Evolutionary conservation across 192 early-diverging fungal genomes (phyloP).

Genomic region (Chytriomyces sp.): DNA sequence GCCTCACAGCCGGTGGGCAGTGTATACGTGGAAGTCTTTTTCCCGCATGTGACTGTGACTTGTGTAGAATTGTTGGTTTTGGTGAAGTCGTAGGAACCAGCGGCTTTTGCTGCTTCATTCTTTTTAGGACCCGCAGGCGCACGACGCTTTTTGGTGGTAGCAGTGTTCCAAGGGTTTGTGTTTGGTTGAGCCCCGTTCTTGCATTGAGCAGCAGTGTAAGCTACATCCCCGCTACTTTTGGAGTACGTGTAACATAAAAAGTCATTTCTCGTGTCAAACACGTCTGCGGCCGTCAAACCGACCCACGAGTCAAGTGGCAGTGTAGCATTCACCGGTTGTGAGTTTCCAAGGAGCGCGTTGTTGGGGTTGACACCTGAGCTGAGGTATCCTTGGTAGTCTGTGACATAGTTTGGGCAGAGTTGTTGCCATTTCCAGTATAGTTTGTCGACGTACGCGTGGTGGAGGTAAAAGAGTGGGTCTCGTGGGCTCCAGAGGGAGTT

Average conservation of each 20-base stretch:
- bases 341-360: neutral
- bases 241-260: too few relatives aligned
- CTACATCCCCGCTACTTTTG: neutral
- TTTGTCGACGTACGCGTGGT: conserved; percentile 30
- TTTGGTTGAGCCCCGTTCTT: too few relatives aligned
- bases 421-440: conserved; percentile 34
- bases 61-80: neutral
- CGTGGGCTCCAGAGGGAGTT: neutral
- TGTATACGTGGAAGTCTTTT: neutral
- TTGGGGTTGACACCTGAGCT: neutral
- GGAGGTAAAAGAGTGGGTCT: too few relatives aligned
- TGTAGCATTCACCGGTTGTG: neutral
- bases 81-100: neutral
- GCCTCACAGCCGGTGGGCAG: neutral
- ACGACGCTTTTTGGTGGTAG: too few relatives aligned
- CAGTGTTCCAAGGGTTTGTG: too few relatives aligned
- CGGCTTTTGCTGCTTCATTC: neutral
- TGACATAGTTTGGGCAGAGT: conserved; percentile 2
- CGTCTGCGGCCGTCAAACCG: neutral
- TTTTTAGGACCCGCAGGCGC: too few relatives aligned
- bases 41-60: neutral
- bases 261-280: conserved; percentile 10
- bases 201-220: neutral
- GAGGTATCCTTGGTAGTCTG: conserved; percentile 16
- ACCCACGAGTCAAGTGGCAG: neutral